Conservation (phyloP, 495 filamentous ascomycete species). For the Hypoxylon lenormandii region DNA sequence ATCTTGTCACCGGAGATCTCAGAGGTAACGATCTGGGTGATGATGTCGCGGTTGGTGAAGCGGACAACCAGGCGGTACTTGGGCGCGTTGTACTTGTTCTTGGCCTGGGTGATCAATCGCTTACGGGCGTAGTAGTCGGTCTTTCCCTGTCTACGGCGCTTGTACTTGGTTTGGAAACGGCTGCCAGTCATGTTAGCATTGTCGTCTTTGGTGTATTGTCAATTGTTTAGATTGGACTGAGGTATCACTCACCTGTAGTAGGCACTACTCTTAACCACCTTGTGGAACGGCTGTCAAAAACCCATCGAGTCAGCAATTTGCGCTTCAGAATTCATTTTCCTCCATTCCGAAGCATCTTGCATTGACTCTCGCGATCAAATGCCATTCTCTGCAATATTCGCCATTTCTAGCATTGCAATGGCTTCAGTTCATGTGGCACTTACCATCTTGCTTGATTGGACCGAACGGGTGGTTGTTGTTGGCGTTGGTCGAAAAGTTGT, state of each 20-base stretch:
- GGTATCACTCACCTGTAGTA: slow-evolving; percentile 86
- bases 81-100: slow-evolving; percentile 99
- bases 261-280: slow-evolving; percentile 93
- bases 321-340: slow-evolving; percentile 79
- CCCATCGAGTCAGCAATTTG: slow-evolving; percentile 95
- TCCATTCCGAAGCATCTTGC: slow-evolving; percentile 95
- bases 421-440: slow-evolving; percentile 53
- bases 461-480: slow-evolving; percentile 51
- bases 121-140: slow-evolving; percentile 99
- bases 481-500: slow-evolving; percentile 52
- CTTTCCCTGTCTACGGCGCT: slow-evolving; percentile 94
- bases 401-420: slow-evolving; percentile 49
- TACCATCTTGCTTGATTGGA: slow-evolving; percentile 70
- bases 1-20: slow-evolving; percentile 99
- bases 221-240: not conserved
- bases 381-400: slow-evolving; percentile 44
- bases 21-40: slow-evolving; percentile 95
- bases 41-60: slow-evolving; percentile 99
- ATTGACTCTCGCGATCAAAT: slow-evolving; percentile 71
- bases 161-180: slow-evolving; percentile 99
- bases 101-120: slow-evolving; percentile 98
- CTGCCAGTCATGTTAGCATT: slow-evolving; percentile 62
- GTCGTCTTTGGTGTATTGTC: not conserved
- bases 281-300: slow-evolving; percentile 84
- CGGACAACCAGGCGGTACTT: slow-evolving; percentile 99